Evolutionary conservation across 345 rosid species (phyloP).

Genomic region (Ceriops decandra): DNA sequence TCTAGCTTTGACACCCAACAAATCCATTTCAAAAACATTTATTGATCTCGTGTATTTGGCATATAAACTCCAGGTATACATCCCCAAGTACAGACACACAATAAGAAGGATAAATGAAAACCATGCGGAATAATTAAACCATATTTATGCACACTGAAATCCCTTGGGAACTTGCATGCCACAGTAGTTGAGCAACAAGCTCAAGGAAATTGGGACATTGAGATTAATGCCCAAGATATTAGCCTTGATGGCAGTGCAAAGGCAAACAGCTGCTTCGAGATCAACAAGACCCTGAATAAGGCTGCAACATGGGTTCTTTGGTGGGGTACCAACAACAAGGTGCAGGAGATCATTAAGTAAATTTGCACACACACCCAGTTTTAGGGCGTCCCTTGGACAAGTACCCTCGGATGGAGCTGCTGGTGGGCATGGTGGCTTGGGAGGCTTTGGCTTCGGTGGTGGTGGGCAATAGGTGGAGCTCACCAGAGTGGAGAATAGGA

Average conservation of each 20-base stretch:
- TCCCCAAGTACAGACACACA: too few relatives aligned
- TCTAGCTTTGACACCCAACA: too few relatives aligned
- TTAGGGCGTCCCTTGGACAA: slow-evolving; percentile 70
- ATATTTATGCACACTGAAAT: slow-evolving; percentile 44
- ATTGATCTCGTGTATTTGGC: too few relatives aligned
- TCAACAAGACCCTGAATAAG: slow-evolving; percentile 50
- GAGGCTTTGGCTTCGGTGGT: slow-evolving; percentile 23
- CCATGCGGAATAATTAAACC: too few relatives aligned
- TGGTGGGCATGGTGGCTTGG: neutral
- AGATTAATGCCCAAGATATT: slow-evolving; percentile 55
- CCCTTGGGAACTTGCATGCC: slow-evolving; percentile 61
- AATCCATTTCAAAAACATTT: too few relatives aligned
- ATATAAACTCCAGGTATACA: too few relatives aligned
- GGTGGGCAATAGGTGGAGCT: slow-evolving; percentile 48
- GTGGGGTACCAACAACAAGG: slow-evolving; percentile 47
- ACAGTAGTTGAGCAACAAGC: slow-evolving; percentile 62
- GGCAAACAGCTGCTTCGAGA: slow-evolving; percentile 77
- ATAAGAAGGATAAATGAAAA: too few relatives aligned
- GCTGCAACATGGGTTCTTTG: slow-evolving; percentile 57
- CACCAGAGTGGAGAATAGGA: slow-evolving; percentile 58
- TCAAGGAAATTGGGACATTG: slow-evolving; percentile 50
- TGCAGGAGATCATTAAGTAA: slow-evolving; percentile 42
- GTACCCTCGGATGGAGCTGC: slow-evolving; percentile 29
- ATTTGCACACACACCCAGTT: slow-evolving; percentile 59
- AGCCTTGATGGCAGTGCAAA: slow-evolving; percentile 75